Percentiles rank a stretch among this genome's conserved stretches.
phyloP scores from a whole-genome alignment of 257 asterid genomes.

The Fraxinus cuspidata region DNA sequence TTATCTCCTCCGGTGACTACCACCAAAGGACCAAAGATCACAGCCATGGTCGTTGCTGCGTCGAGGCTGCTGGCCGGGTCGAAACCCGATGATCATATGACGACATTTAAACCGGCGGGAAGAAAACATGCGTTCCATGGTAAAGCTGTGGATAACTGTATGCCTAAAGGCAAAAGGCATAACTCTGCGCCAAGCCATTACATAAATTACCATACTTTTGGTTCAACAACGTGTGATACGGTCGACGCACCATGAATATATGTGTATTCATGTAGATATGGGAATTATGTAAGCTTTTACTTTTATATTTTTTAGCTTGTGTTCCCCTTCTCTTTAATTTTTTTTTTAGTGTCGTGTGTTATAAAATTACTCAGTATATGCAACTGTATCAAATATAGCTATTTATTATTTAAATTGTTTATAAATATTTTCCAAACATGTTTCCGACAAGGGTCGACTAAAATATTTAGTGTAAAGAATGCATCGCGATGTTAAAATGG shows the following conservation, averaged over 20 bases:
- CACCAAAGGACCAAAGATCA: background rate
- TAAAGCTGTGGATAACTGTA: background rate
- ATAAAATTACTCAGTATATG: no score
- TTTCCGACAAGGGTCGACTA: no score
- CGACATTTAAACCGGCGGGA: background rate
- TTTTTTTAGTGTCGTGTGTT: background rate
- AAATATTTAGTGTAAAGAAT: no score
- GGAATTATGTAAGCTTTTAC: background rate
- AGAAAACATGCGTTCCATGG: background rate
- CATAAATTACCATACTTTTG: conserved; percentile 5
- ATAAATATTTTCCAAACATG: no score
- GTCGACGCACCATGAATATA: background rate
- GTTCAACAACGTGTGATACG: background rate
- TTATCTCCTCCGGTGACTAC: background rate
- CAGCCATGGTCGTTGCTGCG: background rate
- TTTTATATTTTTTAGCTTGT: background rate
- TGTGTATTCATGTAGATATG: background rate
- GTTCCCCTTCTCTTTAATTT: background rate
- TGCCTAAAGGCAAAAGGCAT: conserved; percentile 1
- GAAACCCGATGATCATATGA: background rate
- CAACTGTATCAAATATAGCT: background rate
- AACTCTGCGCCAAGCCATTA: conserved; percentile 5
- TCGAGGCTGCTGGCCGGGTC: background rate
- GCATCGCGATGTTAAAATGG: no score
- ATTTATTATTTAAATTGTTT: no score